Evolutionary conservation across 768 basidiomycete genomes (phyloP).

Genomic region (Trametes punicea): DNA sequence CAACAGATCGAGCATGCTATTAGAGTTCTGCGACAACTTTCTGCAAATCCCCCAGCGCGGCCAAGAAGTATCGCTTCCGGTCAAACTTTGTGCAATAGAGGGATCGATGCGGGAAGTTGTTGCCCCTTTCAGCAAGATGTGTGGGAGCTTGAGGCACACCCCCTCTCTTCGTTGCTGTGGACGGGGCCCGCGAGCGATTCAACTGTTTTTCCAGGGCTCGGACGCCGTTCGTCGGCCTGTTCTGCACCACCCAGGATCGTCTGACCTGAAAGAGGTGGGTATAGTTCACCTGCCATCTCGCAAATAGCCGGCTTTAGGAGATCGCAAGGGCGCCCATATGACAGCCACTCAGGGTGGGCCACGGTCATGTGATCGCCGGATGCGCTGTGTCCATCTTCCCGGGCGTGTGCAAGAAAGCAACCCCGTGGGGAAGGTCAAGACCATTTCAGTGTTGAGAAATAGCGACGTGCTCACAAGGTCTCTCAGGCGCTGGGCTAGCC

Average conservation of each 20-base stretch:
- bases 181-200: neutral
- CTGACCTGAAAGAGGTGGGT: neutral
- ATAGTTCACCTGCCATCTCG: neutral
- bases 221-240: neutral
- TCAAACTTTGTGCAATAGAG: too few relatives aligned
- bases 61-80: too few relatives aligned
- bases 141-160: neutral
- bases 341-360: neutral
- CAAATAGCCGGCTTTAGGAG: neutral
- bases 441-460: neutral
- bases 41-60: too few relatives aligned
- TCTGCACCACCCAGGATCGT: neutral
- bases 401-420: neutral
- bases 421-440: neutral
- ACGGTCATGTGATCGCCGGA: slow-evolving; percentile 9
- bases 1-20: too few relatives aligned
- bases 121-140: neutral
- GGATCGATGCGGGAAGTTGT: too few relatives aligned
- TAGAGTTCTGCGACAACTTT: too few relatives aligned
- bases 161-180: neutral
- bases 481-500: neutral
- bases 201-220: neutral
- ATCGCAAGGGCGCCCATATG: slow-evolving; percentile 1
- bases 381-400: neutral
- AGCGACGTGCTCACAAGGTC: neutral